These are phyloP conservation scores for Iberis pinnata DNA, from an alignment of 345 rosid genomes.

Conservation along the genomic window DNA sequence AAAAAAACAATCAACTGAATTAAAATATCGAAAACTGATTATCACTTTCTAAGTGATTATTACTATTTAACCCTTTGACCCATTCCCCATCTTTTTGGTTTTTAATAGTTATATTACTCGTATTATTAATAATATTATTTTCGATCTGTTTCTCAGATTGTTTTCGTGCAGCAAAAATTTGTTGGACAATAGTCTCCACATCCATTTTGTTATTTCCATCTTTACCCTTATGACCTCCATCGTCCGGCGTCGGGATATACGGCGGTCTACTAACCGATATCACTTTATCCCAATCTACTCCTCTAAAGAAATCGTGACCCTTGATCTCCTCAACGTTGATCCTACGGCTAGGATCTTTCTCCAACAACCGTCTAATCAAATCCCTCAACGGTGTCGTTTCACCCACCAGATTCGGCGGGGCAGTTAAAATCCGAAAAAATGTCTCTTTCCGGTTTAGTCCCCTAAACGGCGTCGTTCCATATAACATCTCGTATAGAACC, in stretches of 20 bases:
- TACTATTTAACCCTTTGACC: constrained; percentile 25
- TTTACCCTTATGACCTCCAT: constrained; percentile 15
- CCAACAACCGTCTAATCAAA: constrained; percentile 48
- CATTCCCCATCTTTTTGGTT: constrained; percentile 10
- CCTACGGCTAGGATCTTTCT: constrained; percentile 63
- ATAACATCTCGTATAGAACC: constrained; percentile 80
- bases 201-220: constrained; percentile 30
- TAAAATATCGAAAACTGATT: constrained; percentile 26
- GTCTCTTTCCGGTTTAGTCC: constrained; percentile 54
- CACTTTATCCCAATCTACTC: constrained; percentile 54
- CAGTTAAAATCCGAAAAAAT: constrained; percentile 49
- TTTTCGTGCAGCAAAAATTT: constrained; percentile 31
- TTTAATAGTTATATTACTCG: not conserved
- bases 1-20: constrained; percentile 1
- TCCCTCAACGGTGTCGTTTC: constrained; percentile 68
- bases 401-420: constrained; percentile 49
- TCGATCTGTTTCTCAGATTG: constrained; percentile 12
- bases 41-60: constrained; percentile 10
- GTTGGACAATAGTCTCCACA: constrained; percentile 60
- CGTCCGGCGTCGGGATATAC: constrained; percentile 41
- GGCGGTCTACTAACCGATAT: constrained; percentile 56
- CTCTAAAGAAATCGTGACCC: constrained; percentile 57
- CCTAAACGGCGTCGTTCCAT: constrained; percentile 39
- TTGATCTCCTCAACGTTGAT: constrained; percentile 51
- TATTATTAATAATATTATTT: not conserved